Base-by-base conservation (phyloP, 768 basidiomycete genomes). In the Suillus plorans region DNA sequence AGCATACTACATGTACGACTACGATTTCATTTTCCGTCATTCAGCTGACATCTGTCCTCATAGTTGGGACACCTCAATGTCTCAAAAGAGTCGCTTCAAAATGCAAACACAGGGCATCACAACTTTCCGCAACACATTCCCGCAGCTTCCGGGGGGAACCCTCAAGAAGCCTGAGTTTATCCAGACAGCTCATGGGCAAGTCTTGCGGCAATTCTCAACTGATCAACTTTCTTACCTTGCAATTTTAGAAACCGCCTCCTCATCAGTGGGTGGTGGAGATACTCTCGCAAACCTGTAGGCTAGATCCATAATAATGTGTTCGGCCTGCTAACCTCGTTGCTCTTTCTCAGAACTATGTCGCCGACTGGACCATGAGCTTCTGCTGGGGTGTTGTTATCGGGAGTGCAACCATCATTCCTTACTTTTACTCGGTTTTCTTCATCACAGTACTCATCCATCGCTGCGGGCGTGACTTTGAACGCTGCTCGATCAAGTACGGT, bases 401-500 rank as follows among this genome's bases (percentile, higher is more conserved):
- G 31, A 79, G 85, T 5, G 84, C 88, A 18, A 89, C 89, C 37
- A 84, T 90, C 58, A 97, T 99, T 73, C 95, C 95, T 1, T 96
- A 96, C 80, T 99, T 94, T 80, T 99, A 99, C 79, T 94, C 94
- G 14, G 82, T 95, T 59, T 99, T 99, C 85, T 99, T 99, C 83
- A 89, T 97, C 72, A 85, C 85, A 53, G 96, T 99, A 25, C 87
- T 99, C 62, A 82, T 94, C 47, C 97, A 99, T 73, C 88, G 97
- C 42, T 92, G 90, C 70, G 86, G 90, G 0, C 89, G 97, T 61
- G 97, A 99, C 83, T 97, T 99, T 76, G 97, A 96, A 76, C 85
- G 96, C 83, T 95, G 95, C 77, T 88, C 89, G 3, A 76, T 85
- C 69, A 98, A 98, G 80, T 98, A 97, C 71, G 94, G 94, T 39